Evolutionary conservation across 768 basidiomycete species (phyloP).

Genomic region (Mrakia frigida): DNA sequence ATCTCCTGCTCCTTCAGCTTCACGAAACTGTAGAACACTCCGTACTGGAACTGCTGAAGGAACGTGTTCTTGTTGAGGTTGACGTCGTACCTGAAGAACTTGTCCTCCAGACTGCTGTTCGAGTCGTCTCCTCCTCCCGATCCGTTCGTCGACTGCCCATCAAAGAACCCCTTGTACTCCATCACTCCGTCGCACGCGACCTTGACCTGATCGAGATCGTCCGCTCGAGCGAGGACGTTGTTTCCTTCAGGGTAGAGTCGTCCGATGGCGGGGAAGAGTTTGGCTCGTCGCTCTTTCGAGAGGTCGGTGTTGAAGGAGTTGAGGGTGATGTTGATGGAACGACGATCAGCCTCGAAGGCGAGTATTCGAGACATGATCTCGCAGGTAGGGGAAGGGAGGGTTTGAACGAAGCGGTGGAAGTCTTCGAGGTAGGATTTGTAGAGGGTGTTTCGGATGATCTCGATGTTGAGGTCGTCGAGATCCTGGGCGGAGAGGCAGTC

Average conservation of each 20-base stretch:
- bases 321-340: slow-evolving; percentile 96
- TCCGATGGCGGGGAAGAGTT: slow-evolving; percentile 89
- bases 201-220: slow-evolving; percentile 90
- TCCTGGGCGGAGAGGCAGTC: slow-evolving; percentile 92
- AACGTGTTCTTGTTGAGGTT: slow-evolving; percentile 90
- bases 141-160: slow-evolving; percentile 48
- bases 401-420: slow-evolving; percentile 76
- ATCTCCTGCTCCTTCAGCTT: slow-evolving; percentile 52
- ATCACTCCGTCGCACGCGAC: slow-evolving; percentile 76
- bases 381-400: slow-evolving; percentile 75
- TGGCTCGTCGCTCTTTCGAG: slow-evolving; percentile 87
- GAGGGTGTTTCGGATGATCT: slow-evolving; percentile 97
- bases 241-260: slow-evolving; percentile 93
- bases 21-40: slow-evolving; percentile 74
- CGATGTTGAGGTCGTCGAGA: slow-evolving; percentile 97
- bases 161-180: slow-evolving; percentile 89
- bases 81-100: slow-evolving; percentile 85
- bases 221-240: slow-evolving; percentile 84
- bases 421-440: slow-evolving; percentile 99
- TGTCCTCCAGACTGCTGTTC: slow-evolving; percentile 73
- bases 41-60: slow-evolving; percentile 93
- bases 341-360: slow-evolving; percentile 91
- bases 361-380: slow-evolving; percentile 91
- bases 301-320: slow-evolving; percentile 97
- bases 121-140: slow-evolving; percentile 48